Conservation (phyloP, 176 grass and related monocot genomes). For the Oryza glaberrima region DNA sequence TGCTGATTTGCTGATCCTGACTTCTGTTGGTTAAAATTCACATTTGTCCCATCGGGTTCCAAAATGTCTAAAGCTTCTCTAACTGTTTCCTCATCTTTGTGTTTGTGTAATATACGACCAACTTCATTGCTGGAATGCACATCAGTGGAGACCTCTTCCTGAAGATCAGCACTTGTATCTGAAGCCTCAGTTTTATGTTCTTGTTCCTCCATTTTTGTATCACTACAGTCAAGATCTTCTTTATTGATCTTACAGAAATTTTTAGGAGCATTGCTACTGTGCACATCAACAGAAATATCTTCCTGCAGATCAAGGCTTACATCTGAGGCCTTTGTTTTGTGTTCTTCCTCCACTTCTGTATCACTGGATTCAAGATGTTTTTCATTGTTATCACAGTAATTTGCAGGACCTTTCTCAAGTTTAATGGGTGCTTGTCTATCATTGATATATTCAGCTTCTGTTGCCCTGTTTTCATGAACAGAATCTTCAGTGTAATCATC, state of each 20-base stretch:
- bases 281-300: conserved; percentile 30
- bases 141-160: conserved; percentile 37
- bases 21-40: conserved; percentile 43
- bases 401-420: conserved; percentile 35
- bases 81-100: conserved; percentile 32
- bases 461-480: conserved; percentile 43
- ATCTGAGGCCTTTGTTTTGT: conserved; percentile 49
- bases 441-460: conserved; percentile 47
- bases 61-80: conserved; percentile 38
- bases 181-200: conserved; percentile 39
- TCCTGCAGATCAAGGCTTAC: conserved; percentile 34
- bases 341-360: conserved; percentile 39
- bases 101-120: conserved; percentile 34
- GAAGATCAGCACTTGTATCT: conserved; percentile 41
- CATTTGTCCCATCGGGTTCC: conserved; percentile 23
- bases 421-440: conserved; percentile 42
- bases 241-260: not conserved
- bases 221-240: not conserved
- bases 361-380: conserved; percentile 41
- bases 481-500: conserved; percentile 35
- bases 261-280: conserved; percentile 11
- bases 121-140: conserved; percentile 36
- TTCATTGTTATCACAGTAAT: conserved; percentile 33
- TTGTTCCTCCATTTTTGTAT: conserved; percentile 28
- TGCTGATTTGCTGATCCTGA: conserved; percentile 30